Percentiles rank a stretch among this genome's conserved stretches.
Conservation (phyloP, 1,139 yeast genomes). For the Zygotorulaspora mrakii region DNA sequence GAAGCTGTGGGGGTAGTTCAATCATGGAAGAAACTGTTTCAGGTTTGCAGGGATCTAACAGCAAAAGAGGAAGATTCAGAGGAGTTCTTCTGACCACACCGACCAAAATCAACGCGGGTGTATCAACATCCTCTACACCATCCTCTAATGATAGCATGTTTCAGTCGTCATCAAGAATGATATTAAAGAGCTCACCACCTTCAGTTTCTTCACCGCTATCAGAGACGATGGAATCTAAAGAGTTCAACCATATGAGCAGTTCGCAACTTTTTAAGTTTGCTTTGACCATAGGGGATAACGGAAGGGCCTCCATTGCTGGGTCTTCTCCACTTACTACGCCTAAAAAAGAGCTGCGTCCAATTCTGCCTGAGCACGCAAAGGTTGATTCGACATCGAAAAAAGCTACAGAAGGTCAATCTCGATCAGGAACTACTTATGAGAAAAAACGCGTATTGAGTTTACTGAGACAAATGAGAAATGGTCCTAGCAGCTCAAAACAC, state of each 20-base stretch:
- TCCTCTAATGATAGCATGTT: conserved; percentile 22
- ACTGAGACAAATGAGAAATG: conserved; percentile 28
- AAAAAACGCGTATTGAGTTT: conserved; percentile 26
- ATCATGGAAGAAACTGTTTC: conserved; percentile 6
- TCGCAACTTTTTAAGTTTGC: conserved; percentile 19
- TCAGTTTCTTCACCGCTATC: conserved; percentile 13
- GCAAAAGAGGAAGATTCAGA: conserved; percentile 30
- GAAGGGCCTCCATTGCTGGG: conserved; percentile 26
- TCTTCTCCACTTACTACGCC: conserved; percentile 13
- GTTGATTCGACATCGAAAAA: not conserved
- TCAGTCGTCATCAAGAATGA: conserved; percentile 22
- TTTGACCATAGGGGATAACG: conserved; percentile 26
- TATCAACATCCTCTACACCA: conserved; percentile 20
- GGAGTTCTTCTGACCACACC: conserved; percentile 33
- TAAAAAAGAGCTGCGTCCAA: conserved; percentile 1
- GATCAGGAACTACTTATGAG: conserved; percentile 11
- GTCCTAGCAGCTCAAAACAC: conserved; percentile 5
- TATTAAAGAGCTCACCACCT: conserved; percentile 25
- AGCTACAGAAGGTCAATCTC: not conserved
- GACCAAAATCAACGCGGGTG: conserved; percentile 13
- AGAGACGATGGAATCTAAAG: conserved; percentile 2
- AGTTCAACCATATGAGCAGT: conserved; percentile 2
- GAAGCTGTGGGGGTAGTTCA: conserved; percentile 3
- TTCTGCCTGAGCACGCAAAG: not conserved
- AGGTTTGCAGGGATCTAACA: conserved; percentile 12